These are phyloP conservation scores for Lachancea nothofagi DNA, from an alignment of 805 yeast species.

Conservation along the genomic window DNA sequence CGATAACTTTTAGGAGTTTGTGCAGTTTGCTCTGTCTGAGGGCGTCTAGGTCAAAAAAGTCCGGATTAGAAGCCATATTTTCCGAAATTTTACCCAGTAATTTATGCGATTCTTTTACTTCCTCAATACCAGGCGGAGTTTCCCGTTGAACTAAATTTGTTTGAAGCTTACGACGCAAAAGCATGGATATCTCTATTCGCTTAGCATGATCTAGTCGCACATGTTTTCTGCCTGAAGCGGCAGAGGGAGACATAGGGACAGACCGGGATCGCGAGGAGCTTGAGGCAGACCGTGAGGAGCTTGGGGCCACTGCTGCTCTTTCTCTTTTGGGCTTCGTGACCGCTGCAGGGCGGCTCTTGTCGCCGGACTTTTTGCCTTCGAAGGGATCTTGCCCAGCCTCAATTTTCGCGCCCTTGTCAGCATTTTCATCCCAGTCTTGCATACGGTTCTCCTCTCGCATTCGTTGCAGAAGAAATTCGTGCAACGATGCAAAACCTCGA, in stretches of 20 bases:
- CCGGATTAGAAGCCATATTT: conserved; percentile 23
- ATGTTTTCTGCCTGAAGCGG: background rate
- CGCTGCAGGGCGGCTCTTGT: conserved; percentile 2
- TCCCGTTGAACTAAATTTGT: conserved; percentile 30
- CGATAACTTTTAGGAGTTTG: conserved; percentile 29
- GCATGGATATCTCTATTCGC: conserved; percentile 24
- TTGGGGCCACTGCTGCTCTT: background rate
- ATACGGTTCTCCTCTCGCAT: conserved; percentile 24
- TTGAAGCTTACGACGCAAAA: conserved; percentile 31
- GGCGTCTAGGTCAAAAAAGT: conserved; percentile 30
- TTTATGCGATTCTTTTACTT: conserved; percentile 25
- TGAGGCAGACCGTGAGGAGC: background rate
- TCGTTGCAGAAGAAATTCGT: conserved; percentile 23
- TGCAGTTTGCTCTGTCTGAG: conserved; percentile 28
- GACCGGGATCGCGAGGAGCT: conserved; percentile 2
- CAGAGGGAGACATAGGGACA: background rate
- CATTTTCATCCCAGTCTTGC: conserved; percentile 17
- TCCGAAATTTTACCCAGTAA: conserved; percentile 24
- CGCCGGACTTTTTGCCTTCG: conserved; percentile 12
- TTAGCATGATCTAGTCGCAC: conserved; percentile 21
- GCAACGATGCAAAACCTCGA: conserved; percentile 18
- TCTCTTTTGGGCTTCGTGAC: conserved; percentile 7
- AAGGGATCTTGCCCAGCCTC: conserved; percentile 30
- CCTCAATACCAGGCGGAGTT: conserved; percentile 23
- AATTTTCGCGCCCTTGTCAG: conserved; percentile 15